Percentiles rank a stretch among this genome's conserved stretches.
Evolutionary conservation across 169 alveolate species (phyloP).

Genomic region (Eimeria falciformis): DNA sequence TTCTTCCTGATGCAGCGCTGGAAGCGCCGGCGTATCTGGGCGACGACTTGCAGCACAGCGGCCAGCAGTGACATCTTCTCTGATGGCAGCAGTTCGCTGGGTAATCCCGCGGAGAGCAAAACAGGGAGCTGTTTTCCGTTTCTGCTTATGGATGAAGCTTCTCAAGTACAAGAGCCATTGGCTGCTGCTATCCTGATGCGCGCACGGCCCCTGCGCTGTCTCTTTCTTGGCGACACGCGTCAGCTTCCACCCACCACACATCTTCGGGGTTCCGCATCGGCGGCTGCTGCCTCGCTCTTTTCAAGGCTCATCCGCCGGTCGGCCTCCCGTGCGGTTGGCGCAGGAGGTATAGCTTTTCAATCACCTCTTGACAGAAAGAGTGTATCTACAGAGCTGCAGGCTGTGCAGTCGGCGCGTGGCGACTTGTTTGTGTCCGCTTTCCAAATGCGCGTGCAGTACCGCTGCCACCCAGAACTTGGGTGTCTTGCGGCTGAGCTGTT

Average conservation of each 20-base stretch:
- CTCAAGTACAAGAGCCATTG: conserved; percentile 72
- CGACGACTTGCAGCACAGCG: conserved; percentile 75
- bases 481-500: conserved; percentile 61
- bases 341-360: neutral
- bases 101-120: neutral
- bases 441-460: conserved; percentile 73
- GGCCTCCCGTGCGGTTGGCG: neutral
- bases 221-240: conserved; percentile 70
- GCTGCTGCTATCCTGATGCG: conserved; percentile 59
- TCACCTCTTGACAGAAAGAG: neutral
- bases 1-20: conserved; percentile 69
- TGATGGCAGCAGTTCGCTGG: neutral
- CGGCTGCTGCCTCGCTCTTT: conserved; percentile 45
- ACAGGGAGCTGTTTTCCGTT: conserved; percentile 40
- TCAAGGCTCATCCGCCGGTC: conserved; percentile 8
- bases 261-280: conserved; percentile 46
- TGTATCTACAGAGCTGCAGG: neutral
- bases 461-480: conserved; percentile 77
- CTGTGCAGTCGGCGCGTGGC: neutral
- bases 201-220: conserved; percentile 47
- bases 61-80: conserved; percentile 50
- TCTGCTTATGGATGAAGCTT: conserved; percentile 76
- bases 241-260: conserved; percentile 75
- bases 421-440: neutral
- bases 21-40: conserved; percentile 76